These are phyloP conservation scores for Chaetomium fimeti DNA, from an alignment of 495 filamentous ascomycete species.

Conservation along the genomic window DNA sequence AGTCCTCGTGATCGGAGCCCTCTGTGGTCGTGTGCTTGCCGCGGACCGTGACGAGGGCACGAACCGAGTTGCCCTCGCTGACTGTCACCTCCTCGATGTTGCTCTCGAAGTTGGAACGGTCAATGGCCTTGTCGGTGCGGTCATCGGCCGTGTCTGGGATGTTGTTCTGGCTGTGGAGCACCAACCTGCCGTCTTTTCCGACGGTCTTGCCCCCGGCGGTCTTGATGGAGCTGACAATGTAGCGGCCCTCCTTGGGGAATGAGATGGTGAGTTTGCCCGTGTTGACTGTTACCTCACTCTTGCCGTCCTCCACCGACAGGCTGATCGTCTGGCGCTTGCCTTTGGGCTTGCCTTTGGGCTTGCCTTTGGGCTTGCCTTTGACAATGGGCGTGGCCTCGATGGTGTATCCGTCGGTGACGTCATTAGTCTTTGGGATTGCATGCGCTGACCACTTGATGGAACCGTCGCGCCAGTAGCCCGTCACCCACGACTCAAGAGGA, in stretches of 20 bases:
- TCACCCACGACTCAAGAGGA: constrained; percentile 3
- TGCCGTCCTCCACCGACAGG: not conserved
- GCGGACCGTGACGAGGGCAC: constrained; percentile 6
- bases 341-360: no score
- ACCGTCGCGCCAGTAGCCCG: constrained; percentile 11
- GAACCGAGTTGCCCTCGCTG: constrained; percentile 10
- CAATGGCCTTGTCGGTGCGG: not conserved
- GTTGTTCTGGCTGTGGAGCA: constrained; percentile 6
- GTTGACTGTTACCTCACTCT: constrained; percentile 1
- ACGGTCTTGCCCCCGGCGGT: constrained; percentile 10
- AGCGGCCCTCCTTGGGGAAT: constrained; percentile 2
- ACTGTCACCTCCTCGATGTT: constrained; percentile 9
- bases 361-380: not conserved
- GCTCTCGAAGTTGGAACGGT: constrained; percentile 11
- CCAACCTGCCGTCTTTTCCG: constrained; percentile 4
- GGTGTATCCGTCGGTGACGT: not conserved
- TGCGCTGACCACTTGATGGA: constrained; percentile 17
- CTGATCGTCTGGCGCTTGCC: not conserved
- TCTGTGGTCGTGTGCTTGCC: constrained; percentile 13
- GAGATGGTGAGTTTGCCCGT: constrained; percentile 10
- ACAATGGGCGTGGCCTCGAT: not conserved
- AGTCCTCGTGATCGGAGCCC: not conserved
- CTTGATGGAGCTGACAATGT: constrained; percentile 14
- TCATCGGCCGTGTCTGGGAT: constrained; percentile 1
- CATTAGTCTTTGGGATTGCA: constrained; percentile 4